Conservation (phyloP, 495 filamentous ascomycete species). For the Tetracladium setigerum region DNA sequence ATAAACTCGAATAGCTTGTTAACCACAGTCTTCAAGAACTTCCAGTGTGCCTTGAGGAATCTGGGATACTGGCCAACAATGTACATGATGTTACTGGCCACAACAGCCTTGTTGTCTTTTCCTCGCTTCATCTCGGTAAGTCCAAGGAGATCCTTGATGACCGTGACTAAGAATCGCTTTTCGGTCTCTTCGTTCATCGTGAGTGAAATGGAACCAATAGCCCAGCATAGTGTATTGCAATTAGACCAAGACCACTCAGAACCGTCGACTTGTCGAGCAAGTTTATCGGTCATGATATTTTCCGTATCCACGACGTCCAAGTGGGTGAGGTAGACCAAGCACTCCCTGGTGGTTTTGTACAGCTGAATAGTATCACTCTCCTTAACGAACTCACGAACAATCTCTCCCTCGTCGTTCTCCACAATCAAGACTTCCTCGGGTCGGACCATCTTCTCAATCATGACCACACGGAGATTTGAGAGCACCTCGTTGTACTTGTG, state of each 20-base stretch:
- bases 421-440: slow-evolving; percentile 99
- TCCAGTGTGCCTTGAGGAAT: slow-evolving; percentile 98
- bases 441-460: slow-evolving; percentile 99
- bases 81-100: slow-evolving; percentile 99
- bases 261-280: slow-evolving; percentile 88
- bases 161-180: slow-evolving; percentile 94
- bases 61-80: slow-evolving; percentile 98
- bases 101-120: slow-evolving; percentile 98
- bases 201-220: slow-evolving; percentile 95
- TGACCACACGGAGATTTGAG: slow-evolving; percentile 88
- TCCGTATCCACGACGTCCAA: slow-evolving; percentile 96
- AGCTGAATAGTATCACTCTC: slow-evolving; percentile 98
- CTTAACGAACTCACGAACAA: slow-evolving; percentile 98
- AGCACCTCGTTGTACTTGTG: slow-evolving; percentile 95
- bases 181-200: slow-evolving; percentile 99
- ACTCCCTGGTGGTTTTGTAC: slow-evolving; percentile 98
- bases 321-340: slow-evolving; percentile 95
- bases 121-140: slow-evolving; percentile 98
- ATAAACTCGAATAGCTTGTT: slow-evolving; percentile 99
- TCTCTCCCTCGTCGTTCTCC: slow-evolving; percentile 98
- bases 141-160: slow-evolving; percentile 97
- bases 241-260: slow-evolving; percentile 98
- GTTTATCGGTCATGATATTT: slow-evolving; percentile 97
- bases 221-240: slow-evolving; percentile 99
- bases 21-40: slow-evolving; percentile 98